Base-by-base conservation (phyloP, 2,329 filamentous ascomycete species). In the Phialophora verrucosa region DNA sequence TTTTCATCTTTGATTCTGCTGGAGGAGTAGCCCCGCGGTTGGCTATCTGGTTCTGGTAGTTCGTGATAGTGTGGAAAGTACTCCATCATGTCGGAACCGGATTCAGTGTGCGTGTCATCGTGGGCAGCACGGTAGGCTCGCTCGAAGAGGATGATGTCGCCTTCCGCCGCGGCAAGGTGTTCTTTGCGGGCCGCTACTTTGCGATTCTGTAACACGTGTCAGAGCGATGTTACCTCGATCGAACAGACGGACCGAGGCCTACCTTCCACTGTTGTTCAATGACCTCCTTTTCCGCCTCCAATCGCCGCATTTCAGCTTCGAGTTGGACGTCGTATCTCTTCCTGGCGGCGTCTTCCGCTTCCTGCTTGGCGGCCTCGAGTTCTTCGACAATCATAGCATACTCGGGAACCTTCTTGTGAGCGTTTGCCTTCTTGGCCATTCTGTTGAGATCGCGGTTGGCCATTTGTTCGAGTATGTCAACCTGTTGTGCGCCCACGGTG, bases 81-180 rank as follows among this genome's bases (percentile, higher is more conserved):
- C 54, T 77, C 64, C 49, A 61, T 55, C 68, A 76, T 47, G 75
- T 79, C 38, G 60, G 68, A 68, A 50, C 70, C 69, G 73, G 77
- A 77, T 70, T 76, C 77, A 29, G 79, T 81, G 60, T 79, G 76
- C 56, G 79, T 78, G 55, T 80, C 79, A 65, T 81, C 79, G 62
- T 77, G 76, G 17, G 75, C 78, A 49, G 75, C 76, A 35, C 75
- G 76, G 55, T 75, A 73, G n/a, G 77, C 76, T 62, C 78, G 76
- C 27, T 79, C 74, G 55, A 78, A 76, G 6, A 75, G 72, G 72
- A 79, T 77, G 62, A 78, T 79, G 12, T 76, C 77, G 44, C 79
- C 78, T 66, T 77, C 73, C 20, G 77, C 76, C n/a, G 78, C 78
- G 59, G 74, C 68, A 25, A 79, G 73, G 67, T 79, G 77, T 57